These are phyloP conservation scores for Paraphoma chrysanthemicola DNA, from an alignment of 2,329 filamentous ascomycete genomes.

Conservation along the genomic window DNA sequence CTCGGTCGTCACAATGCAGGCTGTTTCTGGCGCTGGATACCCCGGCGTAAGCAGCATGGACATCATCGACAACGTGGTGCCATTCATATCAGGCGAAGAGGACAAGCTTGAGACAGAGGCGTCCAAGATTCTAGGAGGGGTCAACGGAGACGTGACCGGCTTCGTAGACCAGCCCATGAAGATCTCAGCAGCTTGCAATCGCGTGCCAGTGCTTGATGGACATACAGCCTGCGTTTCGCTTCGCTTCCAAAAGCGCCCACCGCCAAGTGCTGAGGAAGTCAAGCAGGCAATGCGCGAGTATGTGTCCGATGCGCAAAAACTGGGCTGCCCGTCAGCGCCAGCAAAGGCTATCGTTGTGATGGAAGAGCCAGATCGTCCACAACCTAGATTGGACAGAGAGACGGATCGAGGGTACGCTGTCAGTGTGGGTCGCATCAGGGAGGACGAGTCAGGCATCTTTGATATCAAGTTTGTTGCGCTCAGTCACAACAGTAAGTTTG, in stretches of 20 bases:
- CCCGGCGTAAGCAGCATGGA: constrained; percentile 92
- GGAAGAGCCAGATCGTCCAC: constrained; percentile 87
- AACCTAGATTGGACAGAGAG: constrained; percentile 88
- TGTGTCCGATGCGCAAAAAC: constrained; percentile 77
- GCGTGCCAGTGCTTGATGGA: constrained; percentile 93
- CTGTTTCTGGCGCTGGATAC: constrained; percentile 90
- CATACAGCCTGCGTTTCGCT: constrained; percentile 95
- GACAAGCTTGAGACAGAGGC: constrained; percentile 96
- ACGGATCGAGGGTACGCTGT: constrained; percentile 87
- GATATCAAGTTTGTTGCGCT: constrained; percentile 94
- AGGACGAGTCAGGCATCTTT: constrained; percentile 88
- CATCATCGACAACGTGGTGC: constrained; percentile 93
- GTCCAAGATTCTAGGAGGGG: constrained; percentile 84
- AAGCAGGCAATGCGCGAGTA: constrained; percentile 82
- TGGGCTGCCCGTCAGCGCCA: constrained; percentile 89
- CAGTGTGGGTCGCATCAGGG: constrained; percentile 83
- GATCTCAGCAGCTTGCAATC: constrained; percentile 88
- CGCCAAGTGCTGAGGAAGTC: constrained; percentile 77
- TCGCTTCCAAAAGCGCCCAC: constrained; percentile 76
- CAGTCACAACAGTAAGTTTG: constrained; percentile 74
- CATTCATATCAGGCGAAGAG: constrained; percentile 91
- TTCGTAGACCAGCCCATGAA: constrained; percentile 80
- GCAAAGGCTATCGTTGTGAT: constrained; percentile 82
- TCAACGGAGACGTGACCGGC: constrained; percentile 74
- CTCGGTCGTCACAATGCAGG: constrained; percentile 93